Conservation (phyloP, 192 early-diverging fungal genomes). For the Martensiomyces pterosporus region DNA sequence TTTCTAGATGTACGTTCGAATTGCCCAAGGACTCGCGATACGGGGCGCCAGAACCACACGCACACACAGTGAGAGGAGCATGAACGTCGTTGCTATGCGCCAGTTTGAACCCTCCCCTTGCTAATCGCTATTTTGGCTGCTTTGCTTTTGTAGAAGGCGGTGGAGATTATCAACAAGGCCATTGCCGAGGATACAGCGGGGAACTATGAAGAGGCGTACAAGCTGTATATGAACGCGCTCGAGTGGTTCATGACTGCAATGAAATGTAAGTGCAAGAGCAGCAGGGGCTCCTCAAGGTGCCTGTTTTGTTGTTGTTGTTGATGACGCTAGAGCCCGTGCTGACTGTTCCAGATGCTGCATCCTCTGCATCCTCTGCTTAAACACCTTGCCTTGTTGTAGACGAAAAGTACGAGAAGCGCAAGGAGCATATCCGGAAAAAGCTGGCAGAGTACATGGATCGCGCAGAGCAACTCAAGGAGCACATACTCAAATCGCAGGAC, state of each 20-base stretch:
- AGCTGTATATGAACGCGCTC: conserved; percentile 80
- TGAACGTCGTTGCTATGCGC: background rate
- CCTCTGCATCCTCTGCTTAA: too few relatives aligned
- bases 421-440: conserved; percentile 81
- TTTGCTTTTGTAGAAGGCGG: conserved; percentile 63
- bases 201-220: conserved; percentile 90
- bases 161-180: conserved; percentile 89
- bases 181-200: conserved; percentile 87
- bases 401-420: conserved; percentile 89
- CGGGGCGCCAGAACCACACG: too few relatives aligned
- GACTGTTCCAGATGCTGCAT: too few relatives aligned
- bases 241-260: conserved; percentile 93
- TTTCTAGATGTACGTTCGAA: conserved; percentile 12
- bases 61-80: too few relatives aligned
- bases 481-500: conserved; percentile 67
- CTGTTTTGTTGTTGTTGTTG: too few relatives aligned
- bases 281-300: too few relatives aligned
- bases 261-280: conserved; percentile 76
- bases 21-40: too few relatives aligned
- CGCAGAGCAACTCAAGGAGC: conserved; percentile 91
- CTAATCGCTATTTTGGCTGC: background rate
- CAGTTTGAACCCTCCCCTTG: background rate
- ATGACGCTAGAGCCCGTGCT: too few relatives aligned
- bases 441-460: conserved; percentile 91
- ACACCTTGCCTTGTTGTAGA: conserved; percentile 50